Base-by-base conservation (phyloP, 2,329 filamentous ascomycete genomes). In the Mariannaea elegans region DNA sequence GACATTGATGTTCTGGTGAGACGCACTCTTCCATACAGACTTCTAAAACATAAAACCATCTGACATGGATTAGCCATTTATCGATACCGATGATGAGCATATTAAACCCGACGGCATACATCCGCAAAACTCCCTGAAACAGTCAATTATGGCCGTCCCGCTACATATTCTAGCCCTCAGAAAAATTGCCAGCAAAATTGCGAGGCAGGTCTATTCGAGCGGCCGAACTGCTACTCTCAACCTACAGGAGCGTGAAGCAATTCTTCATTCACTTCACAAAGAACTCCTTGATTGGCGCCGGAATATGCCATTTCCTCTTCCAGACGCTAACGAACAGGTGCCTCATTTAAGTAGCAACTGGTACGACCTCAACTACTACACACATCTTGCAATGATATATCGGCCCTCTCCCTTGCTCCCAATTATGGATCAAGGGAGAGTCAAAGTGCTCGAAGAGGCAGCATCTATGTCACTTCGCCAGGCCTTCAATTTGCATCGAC, bases 331-430 rank as follows among this genome's bases (percentile, higher is more conserved):
- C 62, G 71, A 69, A 5, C 70, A 71, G 8, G 78, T 82, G 1
- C 80, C 80, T 2, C 80, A 82, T 55, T 67, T 81, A 3, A 77
- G 67, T 38, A 79, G 73, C 7, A 75, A 68, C 55, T 82, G 80
- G 80, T 82, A 78, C 62, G 80, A 82, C 52, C 75, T 81, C 42
- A 82, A 82, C 65, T 82, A 79, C 63, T 81, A 81, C 61, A 79
- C 75, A 0, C 80, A 82, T 47, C 65, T 81, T 1, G 75, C 75
- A 12, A 76, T 80, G 68, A 66, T 82, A 4, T 81, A 82, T 62
- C 70, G 80, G 3, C 80, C 80, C 1, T 80, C 79, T 1, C 78
- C 80, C 1, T 59, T 81, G 0, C 77, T 72, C 19, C 79, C 79
- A 2, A 72, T 71, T 1, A 65, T 79, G 21, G 75, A 78, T 56